Percentiles rank a stretch among this genome's conserved stretches.
Conservation (phyloP, 495 filamentous ascomycete species). For the Lasiosphaeria miniovina region DNA sequence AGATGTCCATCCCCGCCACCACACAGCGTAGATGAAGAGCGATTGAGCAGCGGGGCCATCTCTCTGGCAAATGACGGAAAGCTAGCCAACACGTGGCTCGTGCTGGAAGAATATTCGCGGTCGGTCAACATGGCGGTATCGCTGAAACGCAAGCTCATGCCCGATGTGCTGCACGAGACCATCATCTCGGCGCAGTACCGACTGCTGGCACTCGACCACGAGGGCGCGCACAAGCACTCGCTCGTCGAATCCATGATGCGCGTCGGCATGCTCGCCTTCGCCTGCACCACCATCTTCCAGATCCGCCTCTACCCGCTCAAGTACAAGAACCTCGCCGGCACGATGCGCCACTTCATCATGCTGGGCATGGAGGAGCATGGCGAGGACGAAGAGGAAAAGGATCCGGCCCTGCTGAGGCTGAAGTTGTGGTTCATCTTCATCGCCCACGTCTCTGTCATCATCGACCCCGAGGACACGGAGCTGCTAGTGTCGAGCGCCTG, state of each 20-base stretch:
- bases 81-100: constrained; percentile 11
- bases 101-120: constrained; percentile 17
- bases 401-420: background rate
- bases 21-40: no score
- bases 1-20: no score
- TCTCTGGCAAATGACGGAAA: background rate
- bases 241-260: background rate
- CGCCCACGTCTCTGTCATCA: constrained; percentile 13
- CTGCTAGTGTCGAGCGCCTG: background rate
- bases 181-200: constrained; percentile 20
- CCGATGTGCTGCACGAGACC: constrained; percentile 14
- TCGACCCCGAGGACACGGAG: background rate
- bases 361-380: background rate
- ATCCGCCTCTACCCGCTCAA: constrained; percentile 9
- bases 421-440: constrained; percentile 20
- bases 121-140: constrained; percentile 15
- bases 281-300: constrained; percentile 15
- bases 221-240: background rate
- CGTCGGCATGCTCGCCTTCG: constrained; percentile 23
- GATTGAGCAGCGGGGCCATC: no score
- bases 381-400: background rate
- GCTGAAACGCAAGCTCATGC: constrained; percentile 9
- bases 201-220: constrained; percentile 14
- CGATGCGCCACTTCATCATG: background rate
- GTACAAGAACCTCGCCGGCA: constrained; percentile 10